phyloP scores from a whole-genome alignment of 352 stramenopile genomes.

The Phytophthora meadii region DNA sequence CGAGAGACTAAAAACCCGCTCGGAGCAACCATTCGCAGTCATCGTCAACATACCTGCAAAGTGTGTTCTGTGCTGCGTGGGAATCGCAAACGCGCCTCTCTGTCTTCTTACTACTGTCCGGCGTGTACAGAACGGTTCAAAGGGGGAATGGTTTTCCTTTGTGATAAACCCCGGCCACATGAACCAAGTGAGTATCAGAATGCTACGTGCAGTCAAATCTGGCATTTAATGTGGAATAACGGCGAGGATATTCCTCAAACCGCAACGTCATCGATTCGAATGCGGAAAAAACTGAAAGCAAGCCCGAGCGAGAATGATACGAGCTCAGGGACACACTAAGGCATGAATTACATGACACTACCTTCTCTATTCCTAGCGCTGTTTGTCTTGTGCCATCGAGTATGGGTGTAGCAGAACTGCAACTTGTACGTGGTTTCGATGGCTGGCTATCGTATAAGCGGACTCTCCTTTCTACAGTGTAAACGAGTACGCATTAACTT shows the following conservation, averaged over 20 bases:
- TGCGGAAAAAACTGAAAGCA: conserved; percentile 31
- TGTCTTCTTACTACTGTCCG: conserved; percentile 36
- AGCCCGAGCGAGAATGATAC: conserved; percentile 5
- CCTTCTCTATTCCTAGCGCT: conserved; percentile 2
- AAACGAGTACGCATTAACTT: neutral
- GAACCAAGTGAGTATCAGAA: conserved; percentile 27
- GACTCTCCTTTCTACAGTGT: conserved; percentile 35
- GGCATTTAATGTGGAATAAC: conserved; percentile 41
- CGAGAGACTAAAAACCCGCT: conserved; percentile 28
- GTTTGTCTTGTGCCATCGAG: neutral
- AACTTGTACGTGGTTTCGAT: conserved; percentile 43
- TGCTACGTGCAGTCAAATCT: conserved; percentile 44
- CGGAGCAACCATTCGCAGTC: conserved; percentile 28
- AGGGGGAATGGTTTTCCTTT: conserved; percentile 39
- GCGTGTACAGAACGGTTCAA: conserved; percentile 34
- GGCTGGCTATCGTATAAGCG: conserved; percentile 38
- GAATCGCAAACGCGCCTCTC: conserved; percentile 28
- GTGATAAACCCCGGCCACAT: conserved; percentile 33
- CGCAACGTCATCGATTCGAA: conserved; percentile 31
- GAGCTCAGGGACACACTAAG: conserved; percentile 2
- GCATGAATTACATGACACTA: conserved; percentile 14
- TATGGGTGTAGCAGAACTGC: conserved; percentile 33
- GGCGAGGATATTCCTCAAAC: conserved; percentile 28
- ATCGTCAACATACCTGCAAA: conserved; percentile 42
- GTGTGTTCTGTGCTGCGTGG: conserved; percentile 42